A percentile compares a stretch with the other conserved stretches of the same genome.
Conservation (phyloP, 805 yeast genomes). For the Kuraishia borneana region DNA sequence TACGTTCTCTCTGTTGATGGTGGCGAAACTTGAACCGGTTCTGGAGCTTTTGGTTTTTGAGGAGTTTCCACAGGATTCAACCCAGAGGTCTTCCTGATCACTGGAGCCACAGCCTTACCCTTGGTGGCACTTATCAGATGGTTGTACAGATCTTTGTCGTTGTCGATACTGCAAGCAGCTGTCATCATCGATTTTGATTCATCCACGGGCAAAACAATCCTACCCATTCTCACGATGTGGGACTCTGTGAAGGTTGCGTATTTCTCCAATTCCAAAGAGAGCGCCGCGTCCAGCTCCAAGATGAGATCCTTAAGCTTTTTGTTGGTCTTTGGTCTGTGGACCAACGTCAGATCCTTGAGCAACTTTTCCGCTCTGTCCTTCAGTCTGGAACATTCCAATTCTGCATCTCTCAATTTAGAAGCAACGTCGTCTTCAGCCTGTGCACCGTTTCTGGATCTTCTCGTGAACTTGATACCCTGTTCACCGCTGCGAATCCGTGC, state of each 20-base stretch:
- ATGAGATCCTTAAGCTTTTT: slow-evolving; percentile 65
- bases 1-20: slow-evolving; percentile 1
- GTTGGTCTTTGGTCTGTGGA: slow-evolving; percentile 69
- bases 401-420: slow-evolving; percentile 73
- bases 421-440: slow-evolving; percentile 88
- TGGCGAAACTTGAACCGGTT: neutral
- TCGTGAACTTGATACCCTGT: slow-evolving; percentile 76
- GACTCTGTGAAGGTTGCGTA: slow-evolving; percentile 85
- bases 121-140: slow-evolving; percentile 34
- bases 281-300: slow-evolving; percentile 81
- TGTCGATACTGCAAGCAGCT: slow-evolving; percentile 68
- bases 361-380: slow-evolving; percentile 63
- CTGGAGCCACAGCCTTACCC: neutral
- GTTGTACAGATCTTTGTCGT: slow-evolving; percentile 71
- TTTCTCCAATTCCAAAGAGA: slow-evolving; percentile 79
- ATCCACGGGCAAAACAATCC: slow-evolving; percentile 62
- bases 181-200: slow-evolving; percentile 57
- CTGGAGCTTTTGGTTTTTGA: neutral
- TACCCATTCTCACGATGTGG: slow-evolving; percentile 72
- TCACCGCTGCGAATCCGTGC: slow-evolving; percentile 75
- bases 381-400: slow-evolving; percentile 72
- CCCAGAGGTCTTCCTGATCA: neutral
- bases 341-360: slow-evolving; percentile 60
- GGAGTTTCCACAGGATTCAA: neutral
- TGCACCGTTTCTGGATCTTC: slow-evolving; percentile 65